Evolutionary conservation across 768 basidiomycete genomes (phyloP), one percentile per base, ranked within the genome.

Genomic region (Trametopsis cervina): DNA sequence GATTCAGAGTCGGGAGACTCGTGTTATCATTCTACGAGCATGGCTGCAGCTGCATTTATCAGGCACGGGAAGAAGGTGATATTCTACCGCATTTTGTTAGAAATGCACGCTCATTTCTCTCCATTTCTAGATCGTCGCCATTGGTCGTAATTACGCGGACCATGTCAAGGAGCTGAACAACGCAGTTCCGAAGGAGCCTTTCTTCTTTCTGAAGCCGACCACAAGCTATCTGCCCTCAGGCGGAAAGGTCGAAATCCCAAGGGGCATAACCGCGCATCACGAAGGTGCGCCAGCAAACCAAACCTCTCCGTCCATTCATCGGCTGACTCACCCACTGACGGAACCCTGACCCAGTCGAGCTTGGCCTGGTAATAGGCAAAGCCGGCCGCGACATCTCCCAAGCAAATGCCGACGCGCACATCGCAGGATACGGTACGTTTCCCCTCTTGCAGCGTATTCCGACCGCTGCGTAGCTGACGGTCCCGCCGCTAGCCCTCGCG

Each of bases 171-270:
- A 99, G 61, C 76, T 98, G 27, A 85, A 83, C 60, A 97, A 97
- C 63, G 70, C 85, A 4, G 69, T 84, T 4, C 94, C 95, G 0
- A 88, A 83, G 63, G 94, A 97, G 61, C 96, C 96, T 0, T 97
- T 99, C 75, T 94, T 97, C 77, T 99, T 99, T 73, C 69, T 98
- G 22, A 99, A 99, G 67, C 96, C 95, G 6, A 98, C 96, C 4
- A 82, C 85, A 11, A 90, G 86, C 61, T 98, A 94, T 60, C 60
- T 97, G 20, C 59, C 71, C 18, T 79, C 80, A 13, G 89, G 88
- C 0, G 91, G 89, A 1, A 75, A 77, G 27, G 69, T 98, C 17
- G 89, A 97, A 69, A 85, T 97, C 27, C 96, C 96, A 0, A 67
- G 61, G 22, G 94, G 94, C 4, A 75, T 94, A 27, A 57, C 83